Evolutionary conservation across 2,329 filamentous ascomycete genomes (phyloP).

Genomic region (Ceratocystis cacaofunesta): DNA sequence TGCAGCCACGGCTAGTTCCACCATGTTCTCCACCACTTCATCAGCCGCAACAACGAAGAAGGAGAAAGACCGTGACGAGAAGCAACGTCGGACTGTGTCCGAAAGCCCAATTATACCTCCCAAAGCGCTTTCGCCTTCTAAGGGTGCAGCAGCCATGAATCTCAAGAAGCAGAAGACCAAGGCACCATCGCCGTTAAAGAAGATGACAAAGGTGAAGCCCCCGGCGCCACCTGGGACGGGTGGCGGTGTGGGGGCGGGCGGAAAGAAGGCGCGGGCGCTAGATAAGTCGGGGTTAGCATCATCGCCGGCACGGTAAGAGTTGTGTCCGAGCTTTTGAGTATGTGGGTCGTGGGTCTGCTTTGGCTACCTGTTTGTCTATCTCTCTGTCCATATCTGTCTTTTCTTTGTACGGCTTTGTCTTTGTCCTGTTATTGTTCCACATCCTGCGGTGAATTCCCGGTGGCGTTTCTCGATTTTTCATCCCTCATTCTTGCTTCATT

Average conservation of each 20-base stretch:
- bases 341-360: not conserved
- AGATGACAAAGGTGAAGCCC: conserved; percentile 25
- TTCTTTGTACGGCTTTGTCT: not conserved
- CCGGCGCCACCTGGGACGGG: conserved; percentile 24
- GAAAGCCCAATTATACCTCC: conserved; percentile 20
- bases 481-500: conserved; percentile 14
- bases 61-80: conserved; percentile 24
- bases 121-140: conserved; percentile 25
- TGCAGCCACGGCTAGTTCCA: not conserved
- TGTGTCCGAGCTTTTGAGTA: not conserved
- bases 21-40: conserved; percentile 7
- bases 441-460: not conserved
- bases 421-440: conserved; percentile 18
- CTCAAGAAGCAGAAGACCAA: conserved; percentile 31
- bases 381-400: not conserved
- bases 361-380: not conserved
- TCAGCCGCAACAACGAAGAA: conserved; percentile 28
- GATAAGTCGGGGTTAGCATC: conserved; percentile 43
- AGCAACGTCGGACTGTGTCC: conserved; percentile 26
- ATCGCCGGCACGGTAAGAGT: conserved; percentile 22
- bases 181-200: conserved; percentile 16
- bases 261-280: conserved; percentile 32
- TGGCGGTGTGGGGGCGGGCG: not conserved
- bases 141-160: not conserved
- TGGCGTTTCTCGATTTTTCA: conserved; percentile 12